Evolutionary conservation across 148 eudicot genomes (phyloP), one percentile per base, ranked within the genome.

Genomic region (Camellia sinensis): DNA sequence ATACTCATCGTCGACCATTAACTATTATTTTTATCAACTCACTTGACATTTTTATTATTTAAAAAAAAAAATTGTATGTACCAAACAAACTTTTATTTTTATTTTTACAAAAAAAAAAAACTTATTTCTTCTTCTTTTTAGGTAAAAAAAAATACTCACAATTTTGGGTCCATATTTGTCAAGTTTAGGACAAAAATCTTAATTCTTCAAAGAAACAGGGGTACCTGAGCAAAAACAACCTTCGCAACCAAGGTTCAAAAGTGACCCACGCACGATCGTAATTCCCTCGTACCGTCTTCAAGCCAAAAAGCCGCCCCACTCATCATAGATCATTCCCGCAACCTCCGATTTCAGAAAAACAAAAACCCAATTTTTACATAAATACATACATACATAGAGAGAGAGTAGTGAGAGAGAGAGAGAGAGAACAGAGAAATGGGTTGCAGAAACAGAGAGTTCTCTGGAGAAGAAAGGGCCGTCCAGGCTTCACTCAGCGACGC

Each of bases 401-500:
- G 50, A 63, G 67, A 19, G 8, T n/a, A n/a, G n/a, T n/a, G n/a
- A 19, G 0, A 64, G 6, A 50, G 59, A 46, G 8, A 57, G 46
- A 6, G 84, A 48, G 80, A 63, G 59, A 67, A 75, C 59, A 78
- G 40, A 68, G 63, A 18, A 56, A 91, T 91, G 94, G 94, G 86
- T 69, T 68, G 84, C 82, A 88, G 85, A 81, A 83, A 80, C 52
- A 80, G 87, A 69, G 89, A 78, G 53, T 79, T 75, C 2, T 50
- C 72, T 0, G 82, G 82, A 65, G 81, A 80, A 13, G 81, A 83
- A 54, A 56, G 61, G 63, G 68, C 79, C 18, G 41, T 52, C n/a
- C 50, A 86, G 14, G 52, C 82, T 14, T 44, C 86, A 67, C 82
- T 87, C 2, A 77, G 84, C 82, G 93, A 95, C 73, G 92, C 89